Conservation (phyloP, 768 basidiomycete genomes). For the Nidularia sp. region DNA sequence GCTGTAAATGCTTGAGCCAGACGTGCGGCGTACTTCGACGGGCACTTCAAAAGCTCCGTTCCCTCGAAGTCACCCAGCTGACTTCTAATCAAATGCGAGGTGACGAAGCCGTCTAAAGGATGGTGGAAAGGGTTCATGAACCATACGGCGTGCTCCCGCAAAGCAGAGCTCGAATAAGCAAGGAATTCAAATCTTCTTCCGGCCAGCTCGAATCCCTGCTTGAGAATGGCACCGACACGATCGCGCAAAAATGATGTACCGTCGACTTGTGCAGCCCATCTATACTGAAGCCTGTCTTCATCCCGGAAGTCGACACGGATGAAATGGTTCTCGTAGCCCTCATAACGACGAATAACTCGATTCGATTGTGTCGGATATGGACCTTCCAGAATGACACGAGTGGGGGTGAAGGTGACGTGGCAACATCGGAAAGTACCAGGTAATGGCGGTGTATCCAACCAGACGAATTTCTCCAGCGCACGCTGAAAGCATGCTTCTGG, state of each 20-base stretch:
- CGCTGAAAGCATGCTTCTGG: slow-evolving; percentile 16
- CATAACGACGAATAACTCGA: slow-evolving; percentile 68
- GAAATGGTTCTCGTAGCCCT: slow-evolving; percentile 61
- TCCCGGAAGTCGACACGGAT: slow-evolving; percentile 83
- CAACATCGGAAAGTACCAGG: slow-evolving; percentile 49
- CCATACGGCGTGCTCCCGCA: slow-evolving; percentile 82
- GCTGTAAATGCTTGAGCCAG: slow-evolving; percentile 82
- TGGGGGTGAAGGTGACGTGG: slow-evolving; percentile 76
- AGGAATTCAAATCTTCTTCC: slow-evolving; percentile 76
- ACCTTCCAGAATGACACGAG: slow-evolving; percentile 69
- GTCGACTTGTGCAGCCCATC: slow-evolving; percentile 68
- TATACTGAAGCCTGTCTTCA: slow-evolving; percentile 72
- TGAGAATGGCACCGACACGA: slow-evolving; percentile 56
- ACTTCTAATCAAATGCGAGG: slow-evolving; percentile 54
- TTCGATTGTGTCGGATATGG: slow-evolving; percentile 77
- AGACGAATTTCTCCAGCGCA: slow-evolving; percentile 9
- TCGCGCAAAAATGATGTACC: slow-evolving; percentile 48
- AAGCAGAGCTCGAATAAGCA: slow-evolving; percentile 75
- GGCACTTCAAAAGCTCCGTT: slow-evolving; percentile 39
- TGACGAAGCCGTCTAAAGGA: slow-evolving; percentile 26
- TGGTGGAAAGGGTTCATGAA: slow-evolving; percentile 64
- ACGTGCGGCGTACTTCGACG: slow-evolving; percentile 82
- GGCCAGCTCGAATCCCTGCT: slow-evolving; percentile 64
- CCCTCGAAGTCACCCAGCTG: slow-evolving; percentile 66
- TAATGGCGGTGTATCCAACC: not conserved